These are phyloP conservation scores for Galeopsis tetrahit DNA, from an alignment of 257 asterid genomes.

Conservation along the genomic window DNA sequence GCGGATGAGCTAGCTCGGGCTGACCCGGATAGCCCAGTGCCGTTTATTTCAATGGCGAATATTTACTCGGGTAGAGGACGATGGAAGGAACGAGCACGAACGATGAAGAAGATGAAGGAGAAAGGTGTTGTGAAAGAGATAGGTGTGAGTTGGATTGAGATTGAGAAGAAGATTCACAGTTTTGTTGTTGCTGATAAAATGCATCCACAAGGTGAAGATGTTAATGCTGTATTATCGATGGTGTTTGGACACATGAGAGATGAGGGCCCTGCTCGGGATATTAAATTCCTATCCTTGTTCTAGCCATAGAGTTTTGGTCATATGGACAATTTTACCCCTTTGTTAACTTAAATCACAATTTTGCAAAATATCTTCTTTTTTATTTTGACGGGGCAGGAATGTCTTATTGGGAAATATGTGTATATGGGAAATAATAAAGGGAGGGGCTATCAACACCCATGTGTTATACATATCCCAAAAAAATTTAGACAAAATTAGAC, in stretches of 20 bases:
- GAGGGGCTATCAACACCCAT: too few relatives aligned
- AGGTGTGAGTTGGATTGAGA: conserved; percentile 84
- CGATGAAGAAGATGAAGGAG: conserved; percentile 73
- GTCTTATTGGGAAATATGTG: too few relatives aligned
- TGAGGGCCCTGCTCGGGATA: conserved; percentile 47
- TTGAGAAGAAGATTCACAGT: conserved; percentile 58
- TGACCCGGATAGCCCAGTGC: conserved; percentile 61
- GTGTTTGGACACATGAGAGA: conserved; percentile 69
- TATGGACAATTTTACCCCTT: background rate
- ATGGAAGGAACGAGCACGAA: conserved; percentile 80
- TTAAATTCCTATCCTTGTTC: background rate
- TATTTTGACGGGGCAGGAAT: too few relatives aligned
- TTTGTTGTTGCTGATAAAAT: conserved; percentile 76
- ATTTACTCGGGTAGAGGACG: conserved; percentile 66
- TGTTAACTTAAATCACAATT: background rate
- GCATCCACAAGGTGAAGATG: conserved; percentile 56
- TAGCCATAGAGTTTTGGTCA: background rate
- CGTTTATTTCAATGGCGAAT: conserved; percentile 73
- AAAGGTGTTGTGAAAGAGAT: conserved; percentile 64
- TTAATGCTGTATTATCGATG: conserved; percentile 39
- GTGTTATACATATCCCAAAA: too few relatives aligned
- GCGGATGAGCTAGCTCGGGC: conserved; percentile 59
- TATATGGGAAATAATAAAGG: too few relatives aligned
- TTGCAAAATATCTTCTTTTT: background rate
- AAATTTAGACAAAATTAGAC: too few relatives aligned